Percentiles rank a stretch among this genome's conserved stretches.
Conservation (phyloP, 768 basidiomycete genomes). For the Guyanaporus albipodus region DNA sequence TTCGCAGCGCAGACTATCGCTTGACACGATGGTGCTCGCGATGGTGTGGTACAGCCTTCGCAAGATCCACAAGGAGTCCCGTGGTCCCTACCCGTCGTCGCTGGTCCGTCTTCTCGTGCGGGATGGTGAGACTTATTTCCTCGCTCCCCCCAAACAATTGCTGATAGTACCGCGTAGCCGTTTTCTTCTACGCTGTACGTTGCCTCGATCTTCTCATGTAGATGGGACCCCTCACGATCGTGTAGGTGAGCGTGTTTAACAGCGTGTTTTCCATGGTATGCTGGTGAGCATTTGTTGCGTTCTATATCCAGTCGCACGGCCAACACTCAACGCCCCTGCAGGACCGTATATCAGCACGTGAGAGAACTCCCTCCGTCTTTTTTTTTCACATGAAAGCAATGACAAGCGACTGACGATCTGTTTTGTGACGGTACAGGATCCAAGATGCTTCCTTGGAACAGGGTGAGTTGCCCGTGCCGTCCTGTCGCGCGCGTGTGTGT, state of each 20-base stretch:
- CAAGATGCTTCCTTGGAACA: slow-evolving; percentile 5
- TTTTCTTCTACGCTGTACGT: slow-evolving; percentile 5
- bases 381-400: background rate
- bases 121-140: slow-evolving; percentile 2
- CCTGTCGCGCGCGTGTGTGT: no score
- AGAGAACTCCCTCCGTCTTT: no score
- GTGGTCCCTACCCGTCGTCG: background rate
- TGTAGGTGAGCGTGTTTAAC: slow-evolving; percentile 5
- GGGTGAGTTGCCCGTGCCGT: no score
- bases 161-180: slow-evolving; percentile 1
- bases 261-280: slow-evolving; percentile 4
- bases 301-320: background rate
- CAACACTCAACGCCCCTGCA: slow-evolving; percentile 1
- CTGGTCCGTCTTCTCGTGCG: slow-evolving; percentile 7
- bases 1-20: background rate
- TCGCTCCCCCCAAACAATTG: background rate
- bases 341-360: slow-evolving; percentile 5
- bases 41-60: background rate
- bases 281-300: slow-evolving; percentile 3
- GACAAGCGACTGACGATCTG: background rate
- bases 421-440: slow-evolving; percentile 3
- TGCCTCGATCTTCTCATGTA: background rate
- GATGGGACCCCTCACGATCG: background rate
- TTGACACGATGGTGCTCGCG: background rate
- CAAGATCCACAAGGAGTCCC: background rate